Conservation (phyloP, 257 asterid genomes). For the Ballota nigra region DNA sequence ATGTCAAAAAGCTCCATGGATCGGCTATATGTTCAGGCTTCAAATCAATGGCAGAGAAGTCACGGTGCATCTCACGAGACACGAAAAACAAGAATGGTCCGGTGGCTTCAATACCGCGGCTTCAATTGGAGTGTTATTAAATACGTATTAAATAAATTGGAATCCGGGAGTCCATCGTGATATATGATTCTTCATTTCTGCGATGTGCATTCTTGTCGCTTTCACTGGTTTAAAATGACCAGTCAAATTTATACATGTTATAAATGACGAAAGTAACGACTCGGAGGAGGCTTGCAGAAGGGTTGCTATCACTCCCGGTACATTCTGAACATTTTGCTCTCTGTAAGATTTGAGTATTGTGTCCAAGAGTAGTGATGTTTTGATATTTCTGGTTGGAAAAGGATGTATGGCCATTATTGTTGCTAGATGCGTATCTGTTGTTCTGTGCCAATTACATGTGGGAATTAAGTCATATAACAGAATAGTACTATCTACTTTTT, state of each 20-base stretch:
- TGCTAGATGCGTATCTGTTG: constrained; percentile 12
- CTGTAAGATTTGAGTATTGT: background rate
- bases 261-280: constrained; percentile 22
- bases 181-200: constrained; percentile 8
- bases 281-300: background rate
- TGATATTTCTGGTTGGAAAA: constrained; percentile 24
- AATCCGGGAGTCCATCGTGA: constrained; percentile 34
- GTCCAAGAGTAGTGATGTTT: background rate
- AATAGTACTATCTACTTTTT: background rate
- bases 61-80: constrained; percentile 45
- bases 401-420: constrained; percentile 16
- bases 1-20: constrained; percentile 70
- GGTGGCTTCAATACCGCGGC: constrained; percentile 99
- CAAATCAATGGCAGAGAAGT: constrained; percentile 84
- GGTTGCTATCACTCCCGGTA: background rate
- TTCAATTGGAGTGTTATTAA: constrained; percentile 58
- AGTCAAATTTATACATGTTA: background rate
- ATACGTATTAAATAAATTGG: constrained; percentile 55
- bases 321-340: constrained; percentile 1
- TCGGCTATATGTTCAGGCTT: constrained; percentile 60
- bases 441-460: constrained; percentile 23
- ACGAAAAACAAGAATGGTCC: constrained; percentile 66
- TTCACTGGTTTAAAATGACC: background rate
- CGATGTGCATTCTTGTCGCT: background rate
- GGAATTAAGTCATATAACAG: constrained; percentile 1